Base-by-base conservation (phyloP, 495 filamentous ascomycete genomes). In the Filosporella fistucella region DNA sequence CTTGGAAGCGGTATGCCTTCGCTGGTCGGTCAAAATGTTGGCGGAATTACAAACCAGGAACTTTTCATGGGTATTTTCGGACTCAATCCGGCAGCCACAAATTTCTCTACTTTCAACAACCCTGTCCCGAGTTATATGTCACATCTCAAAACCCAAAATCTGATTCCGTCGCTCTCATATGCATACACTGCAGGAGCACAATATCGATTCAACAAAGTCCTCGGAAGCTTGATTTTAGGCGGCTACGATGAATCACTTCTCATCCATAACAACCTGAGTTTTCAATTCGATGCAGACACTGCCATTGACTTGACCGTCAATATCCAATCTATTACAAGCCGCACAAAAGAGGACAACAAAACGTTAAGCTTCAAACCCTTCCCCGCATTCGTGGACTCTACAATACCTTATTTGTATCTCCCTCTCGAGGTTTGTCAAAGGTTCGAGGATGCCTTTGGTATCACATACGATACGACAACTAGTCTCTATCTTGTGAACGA, bases 111-210 rank as follows among this genome's bases (percentile, higher is more conserved):
- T 2, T 43, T 43, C 32, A 47, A 51, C 14, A 34, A 54, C 23
- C 55, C 65, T 5, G 51, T 62, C 29, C 52, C 71, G 10, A 76
- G 74, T 45, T 75, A 74, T 45, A 51, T 81, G 34, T 67, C 63
- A 6, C 59, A 63, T 0, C 54, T 80, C 9, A 71, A 68, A 48
- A 57, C 71, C 23, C 56, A 71, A 17, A 61, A 62, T 13, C 37
- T 60, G 18, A 75, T 80, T 14, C 71, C 74, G 5, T 75, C 69
- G 46, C 23, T 74, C 11, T 69, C 69, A 20, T 78, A 66, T 60
- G 72, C 70, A 25, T 80, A 78, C 57, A 80, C 75, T 8, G 75
- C 75, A 8, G 77, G 76, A 11, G 69, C 68, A 14, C 61, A 63
- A 38, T 80, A 80, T 55, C 68, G 63, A 20, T 53, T 68, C 9